Evolutionary conservation across 192 early-diverging fungal species (phyloP).

Genomic region (Umbelopsis ramanniana): DNA sequence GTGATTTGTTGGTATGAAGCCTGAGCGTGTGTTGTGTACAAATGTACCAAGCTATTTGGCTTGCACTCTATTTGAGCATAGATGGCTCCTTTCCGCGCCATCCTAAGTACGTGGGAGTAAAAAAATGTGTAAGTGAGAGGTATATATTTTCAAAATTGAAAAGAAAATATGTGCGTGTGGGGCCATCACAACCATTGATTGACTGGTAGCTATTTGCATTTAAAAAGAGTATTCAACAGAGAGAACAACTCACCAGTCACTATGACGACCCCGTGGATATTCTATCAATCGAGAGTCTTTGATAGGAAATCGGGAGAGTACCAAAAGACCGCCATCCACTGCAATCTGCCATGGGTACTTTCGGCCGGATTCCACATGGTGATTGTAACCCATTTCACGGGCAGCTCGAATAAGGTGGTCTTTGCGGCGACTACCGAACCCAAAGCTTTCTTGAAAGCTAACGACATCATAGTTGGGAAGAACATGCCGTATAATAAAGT

Average conservation of each 20-base stretch:
- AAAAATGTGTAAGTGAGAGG: too few relatives aligned
- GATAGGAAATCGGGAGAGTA: constrained; percentile 78
- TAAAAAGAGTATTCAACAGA: neutral
- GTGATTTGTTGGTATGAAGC: constrained; percentile 67
- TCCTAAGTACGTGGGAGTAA: constrained; percentile 27
- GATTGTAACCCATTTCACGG: constrained; percentile 67
- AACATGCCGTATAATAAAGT: constrained; percentile 66
- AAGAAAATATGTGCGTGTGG: too few relatives aligned
- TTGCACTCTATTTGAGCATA: constrained; percentile 73
- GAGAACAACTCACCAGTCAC: constrained; percentile 64
- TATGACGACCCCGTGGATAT: constrained; percentile 68
- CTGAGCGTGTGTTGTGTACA: constrained; percentile 88
- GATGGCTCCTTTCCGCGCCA: constrained; percentile 75
- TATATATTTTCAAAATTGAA: too few relatives aligned
- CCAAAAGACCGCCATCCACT: constrained; percentile 79
- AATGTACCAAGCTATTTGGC: constrained; percentile 53
- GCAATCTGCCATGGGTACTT: constrained; percentile 62
- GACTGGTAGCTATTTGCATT: neutral
- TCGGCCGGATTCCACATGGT: constrained; percentile 62
- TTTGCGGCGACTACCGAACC: constrained; percentile 68
- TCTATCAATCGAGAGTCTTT: constrained; percentile 57
- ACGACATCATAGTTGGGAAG: constrained; percentile 80
- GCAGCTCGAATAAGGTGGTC: constrained; percentile 62
- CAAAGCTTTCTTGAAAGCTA: constrained; percentile 83
- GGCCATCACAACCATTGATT: too few relatives aligned